A percentile compares a stretch with the other conserved stretches of the same genome.
Evolutionary conservation across 2,329 filamentous ascomycete species (phyloP).

Genomic region (Neospermospora avenae): DNA sequence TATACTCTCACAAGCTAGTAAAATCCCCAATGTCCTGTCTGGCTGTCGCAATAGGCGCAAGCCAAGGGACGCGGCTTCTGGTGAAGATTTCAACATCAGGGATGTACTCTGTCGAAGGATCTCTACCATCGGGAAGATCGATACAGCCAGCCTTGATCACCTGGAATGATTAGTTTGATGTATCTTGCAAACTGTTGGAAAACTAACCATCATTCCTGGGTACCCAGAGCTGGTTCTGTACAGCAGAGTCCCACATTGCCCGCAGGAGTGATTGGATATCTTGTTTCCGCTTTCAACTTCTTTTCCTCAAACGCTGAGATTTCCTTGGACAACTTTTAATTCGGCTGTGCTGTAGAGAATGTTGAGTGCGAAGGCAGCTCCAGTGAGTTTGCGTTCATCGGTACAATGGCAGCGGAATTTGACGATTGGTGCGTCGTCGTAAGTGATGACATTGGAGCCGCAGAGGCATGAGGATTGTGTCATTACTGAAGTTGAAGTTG

Average conservation of each 20-base stretch:
- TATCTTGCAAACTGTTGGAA: background rate
- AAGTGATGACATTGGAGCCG: constrained; percentile 22
- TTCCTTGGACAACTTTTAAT: constrained; percentile 17
- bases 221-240: constrained; percentile 1
- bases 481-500: constrained; percentile 6
- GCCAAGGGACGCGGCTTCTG: constrained; percentile 21
- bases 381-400: constrained; percentile 27
- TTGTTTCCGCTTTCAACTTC: constrained; percentile 20
- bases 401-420: constrained; percentile 25
- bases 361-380: constrained; percentile 25
- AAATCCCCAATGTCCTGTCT: constrained; percentile 23
- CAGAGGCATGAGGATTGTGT: constrained; percentile 25
- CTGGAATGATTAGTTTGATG: background rate
- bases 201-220: background rate
- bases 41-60: constrained; percentile 21
- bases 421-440: constrained; percentile 13
- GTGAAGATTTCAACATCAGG: constrained; percentile 28
- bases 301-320: constrained; percentile 19
- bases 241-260: constrained; percentile 11
- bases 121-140: constrained; percentile 13
- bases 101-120: constrained; percentile 17
- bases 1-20: background rate
- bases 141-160: constrained; percentile 27
- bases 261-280: constrained; percentile 19
- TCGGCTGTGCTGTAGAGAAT: constrained; percentile 12